Conservation (phyloP, 1,284 basidiomycete genomes). For the Sphagnurus paluster region DNA sequence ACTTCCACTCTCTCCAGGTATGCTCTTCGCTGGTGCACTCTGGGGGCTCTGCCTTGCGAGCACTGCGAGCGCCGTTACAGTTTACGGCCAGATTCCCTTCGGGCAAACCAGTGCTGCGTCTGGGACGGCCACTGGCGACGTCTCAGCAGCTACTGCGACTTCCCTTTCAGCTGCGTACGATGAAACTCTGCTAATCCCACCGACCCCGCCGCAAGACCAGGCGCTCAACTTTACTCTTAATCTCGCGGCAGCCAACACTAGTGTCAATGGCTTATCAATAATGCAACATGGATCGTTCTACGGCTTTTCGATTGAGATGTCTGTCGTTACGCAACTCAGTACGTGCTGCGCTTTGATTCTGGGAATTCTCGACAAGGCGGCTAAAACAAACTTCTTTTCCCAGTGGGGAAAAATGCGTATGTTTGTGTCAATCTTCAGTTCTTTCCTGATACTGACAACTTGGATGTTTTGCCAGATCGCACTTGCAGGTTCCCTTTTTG, state of each 20-base stretch:
- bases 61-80: constrained; percentile 27
- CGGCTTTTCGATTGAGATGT: constrained; percentile 74
- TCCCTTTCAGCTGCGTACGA: constrained; percentile 37
- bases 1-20: background rate
- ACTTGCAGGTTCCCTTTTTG: constrained; percentile 39
- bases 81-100: constrained; percentile 35
- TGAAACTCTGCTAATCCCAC: constrained; percentile 43
- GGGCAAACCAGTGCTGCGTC: constrained; percentile 28
- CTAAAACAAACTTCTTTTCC: background rate
- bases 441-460: background rate
- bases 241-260: constrained; percentile 39
- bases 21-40: background rate
- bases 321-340: constrained; percentile 63
- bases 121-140: constrained; percentile 27
- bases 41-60: background rate
- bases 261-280: constrained; percentile 48
- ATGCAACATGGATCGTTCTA: constrained; percentile 61
- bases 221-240: constrained; percentile 39
- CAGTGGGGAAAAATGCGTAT: constrained; percentile 51
- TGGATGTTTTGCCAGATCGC: constrained; percentile 6
- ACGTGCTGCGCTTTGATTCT: constrained; percentile 27
- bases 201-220: constrained; percentile 42
- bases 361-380: background rate
- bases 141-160: constrained; percentile 17
- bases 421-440: constrained; percentile 7